Evolutionary conservation across 768 basidiomycete species (phyloP).

Genomic region (Termitomyces sp.): DNA sequence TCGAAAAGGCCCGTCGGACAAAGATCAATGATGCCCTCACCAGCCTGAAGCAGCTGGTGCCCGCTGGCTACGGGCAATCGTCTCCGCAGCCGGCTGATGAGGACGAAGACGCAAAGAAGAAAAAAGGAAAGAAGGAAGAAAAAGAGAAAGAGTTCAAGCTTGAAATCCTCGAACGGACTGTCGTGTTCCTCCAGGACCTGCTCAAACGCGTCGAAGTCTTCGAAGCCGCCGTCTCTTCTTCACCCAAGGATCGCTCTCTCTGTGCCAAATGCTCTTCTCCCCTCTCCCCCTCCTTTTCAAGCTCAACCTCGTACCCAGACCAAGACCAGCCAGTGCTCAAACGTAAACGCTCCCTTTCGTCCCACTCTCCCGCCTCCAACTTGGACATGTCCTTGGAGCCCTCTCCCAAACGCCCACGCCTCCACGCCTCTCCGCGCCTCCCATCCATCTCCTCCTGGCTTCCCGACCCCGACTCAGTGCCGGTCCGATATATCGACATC

Average conservation of each 20-base stretch:
- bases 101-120: slow-evolving; percentile 34
- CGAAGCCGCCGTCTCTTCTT: slow-evolving; percentile 24
- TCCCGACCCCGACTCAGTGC: slow-evolving; percentile 19
- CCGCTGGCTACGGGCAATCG: slow-evolving; percentile 43
- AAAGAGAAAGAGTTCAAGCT: slow-evolving; percentile 90
- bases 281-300: background rate
- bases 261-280: slow-evolving; percentile 23
- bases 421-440: slow-evolving; percentile 35
- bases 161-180: slow-evolving; percentile 83
- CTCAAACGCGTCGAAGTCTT: slow-evolving; percentile 46
- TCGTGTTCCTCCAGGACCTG: slow-evolving; percentile 73
- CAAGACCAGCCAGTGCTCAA: background rate
- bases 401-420: slow-evolving; percentile 8
- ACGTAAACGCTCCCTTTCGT: slow-evolving; percentile 3
- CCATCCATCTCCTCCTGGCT: slow-evolving; percentile 74
- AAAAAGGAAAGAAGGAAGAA: slow-evolving; percentile 33
- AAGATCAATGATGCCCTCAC: slow-evolving; percentile 94
- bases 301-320: background rate
- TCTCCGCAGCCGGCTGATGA: slow-evolving; percentile 20
- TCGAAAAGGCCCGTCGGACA: slow-evolving; percentile 89
- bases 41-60: slow-evolving; percentile 75
- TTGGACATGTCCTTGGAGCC: background rate
- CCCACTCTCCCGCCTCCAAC: background rate
- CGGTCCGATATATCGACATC: slow-evolving; percentile 13
- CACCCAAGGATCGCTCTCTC: slow-evolving; percentile 1